These are phyloP conservation scores for Trametes versicolor DNA, from an alignment of 1,284 basidiomycete species.

Conservation along the genomic window DNA sequence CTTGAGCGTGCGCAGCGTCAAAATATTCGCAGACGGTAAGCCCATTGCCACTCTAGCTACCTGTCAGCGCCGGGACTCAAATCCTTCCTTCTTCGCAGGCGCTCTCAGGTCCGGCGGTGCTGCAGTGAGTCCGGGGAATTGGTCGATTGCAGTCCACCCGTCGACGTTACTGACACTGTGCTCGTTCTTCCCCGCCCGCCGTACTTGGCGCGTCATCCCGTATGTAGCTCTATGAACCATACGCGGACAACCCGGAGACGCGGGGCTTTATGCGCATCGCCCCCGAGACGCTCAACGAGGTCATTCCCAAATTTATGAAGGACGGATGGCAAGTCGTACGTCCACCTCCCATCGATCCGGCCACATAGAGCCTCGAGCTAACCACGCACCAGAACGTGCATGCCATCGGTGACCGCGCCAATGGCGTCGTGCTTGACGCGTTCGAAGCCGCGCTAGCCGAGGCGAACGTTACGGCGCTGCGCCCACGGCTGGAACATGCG, in stretches of 20 bases:
- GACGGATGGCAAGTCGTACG: constrained; percentile 87
- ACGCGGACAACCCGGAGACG: constrained; percentile 81
- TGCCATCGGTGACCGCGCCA: constrained; percentile 92
- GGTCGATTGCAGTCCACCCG: not conserved
- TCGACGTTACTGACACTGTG: not conserved
- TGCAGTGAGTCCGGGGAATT: constrained; percentile 63
- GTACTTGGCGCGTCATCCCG: not conserved
- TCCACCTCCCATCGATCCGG: constrained; percentile 22
- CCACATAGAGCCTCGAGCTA: not conserved
- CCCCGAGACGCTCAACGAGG: constrained; percentile 66
- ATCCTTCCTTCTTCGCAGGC: constrained; percentile 53
- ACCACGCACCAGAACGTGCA: constrained; percentile 75
- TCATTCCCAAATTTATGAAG: constrained; percentile 75
- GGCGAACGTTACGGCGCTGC: constrained; percentile 66
- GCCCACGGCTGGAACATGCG: constrained; percentile 90
- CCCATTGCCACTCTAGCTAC: constrained; percentile 2
- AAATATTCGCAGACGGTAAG: constrained; percentile 88
- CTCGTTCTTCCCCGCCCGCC: not conserved
- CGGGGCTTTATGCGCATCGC: constrained; percentile 82
- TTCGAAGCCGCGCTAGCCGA: constrained; percentile 76
- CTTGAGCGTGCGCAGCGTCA: constrained; percentile 82
- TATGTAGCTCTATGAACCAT: constrained; percentile 77
- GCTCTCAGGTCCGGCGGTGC: constrained; percentile 92
- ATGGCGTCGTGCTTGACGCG: constrained; percentile 83
- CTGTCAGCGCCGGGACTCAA: constrained; percentile 9